phyloP scores from a whole-genome alignment of 2,329 filamentous ascomycete genomes.

The Pyrenochaeta sp. region DNA sequence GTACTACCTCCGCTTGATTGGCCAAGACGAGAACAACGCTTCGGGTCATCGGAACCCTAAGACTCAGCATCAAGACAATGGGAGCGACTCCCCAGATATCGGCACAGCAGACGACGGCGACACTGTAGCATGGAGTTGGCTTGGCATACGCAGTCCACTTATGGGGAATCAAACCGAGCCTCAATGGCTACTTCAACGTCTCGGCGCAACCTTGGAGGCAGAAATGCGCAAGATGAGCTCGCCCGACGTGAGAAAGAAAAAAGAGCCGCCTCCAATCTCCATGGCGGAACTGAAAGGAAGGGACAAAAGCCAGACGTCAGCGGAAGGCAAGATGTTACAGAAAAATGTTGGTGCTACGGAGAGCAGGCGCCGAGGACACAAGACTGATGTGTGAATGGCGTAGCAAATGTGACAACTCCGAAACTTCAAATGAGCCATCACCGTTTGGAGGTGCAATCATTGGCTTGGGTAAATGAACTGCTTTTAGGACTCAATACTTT shows the following conservation, averaged over 20 bases:
- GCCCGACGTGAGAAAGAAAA: slow-evolving; percentile 18
- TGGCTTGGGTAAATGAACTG: too few relatives aligned
- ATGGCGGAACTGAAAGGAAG: slow-evolving; percentile 36
- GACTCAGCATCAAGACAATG: slow-evolving; percentile 24
- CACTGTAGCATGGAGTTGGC: slow-evolving; percentile 77
- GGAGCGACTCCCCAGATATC: slow-evolving; percentile 37
- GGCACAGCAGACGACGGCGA: slow-evolving; percentile 42
- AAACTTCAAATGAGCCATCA: neutral
- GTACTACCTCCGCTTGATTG: slow-evolving; percentile 49
- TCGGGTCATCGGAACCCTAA: slow-evolving; percentile 46
- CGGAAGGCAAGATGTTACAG: slow-evolving; percentile 14
- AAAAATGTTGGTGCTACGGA: slow-evolving; percentile 18
- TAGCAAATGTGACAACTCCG: neutral
- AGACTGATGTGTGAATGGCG: slow-evolving; percentile 9
- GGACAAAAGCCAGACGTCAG: slow-evolving; percentile 4
- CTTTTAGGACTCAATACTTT: neutral
- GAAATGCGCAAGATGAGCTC: slow-evolving; percentile 46
- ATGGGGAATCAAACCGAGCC: slow-evolving; percentile 74
- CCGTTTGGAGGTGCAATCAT: neutral
- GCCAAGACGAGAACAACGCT: slow-evolving; percentile 52
- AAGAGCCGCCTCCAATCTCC: slow-evolving; percentile 43
- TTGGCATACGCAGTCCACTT: slow-evolving; percentile 72
- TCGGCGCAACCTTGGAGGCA: slow-evolving; percentile 64
- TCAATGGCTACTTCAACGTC: slow-evolving; percentile 75
- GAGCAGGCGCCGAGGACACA: slow-evolving; percentile 8